Evolutionary conservation across 352 stramenopile genomes (phyloP).

Genomic region (Lagenidium giganteum): DNA sequence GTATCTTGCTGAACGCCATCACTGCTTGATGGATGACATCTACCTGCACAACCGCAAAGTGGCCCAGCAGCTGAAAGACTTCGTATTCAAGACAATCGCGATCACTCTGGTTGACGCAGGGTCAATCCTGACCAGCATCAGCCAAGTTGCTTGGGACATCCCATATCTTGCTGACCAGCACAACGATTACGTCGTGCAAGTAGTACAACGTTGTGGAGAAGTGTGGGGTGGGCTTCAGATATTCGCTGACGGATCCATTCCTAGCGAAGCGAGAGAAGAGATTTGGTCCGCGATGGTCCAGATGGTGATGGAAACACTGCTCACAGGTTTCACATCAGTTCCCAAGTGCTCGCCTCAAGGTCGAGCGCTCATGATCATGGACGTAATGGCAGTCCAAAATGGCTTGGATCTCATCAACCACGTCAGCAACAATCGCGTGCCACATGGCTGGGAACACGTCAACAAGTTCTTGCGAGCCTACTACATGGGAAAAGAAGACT

Average conservation of each 20-base stretch:
- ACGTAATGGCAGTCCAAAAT: conserved; percentile 87
- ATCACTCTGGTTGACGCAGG: conserved; percentile 38
- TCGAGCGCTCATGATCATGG: conserved; percentile 93
- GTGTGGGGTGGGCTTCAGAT: conserved; percentile 58
- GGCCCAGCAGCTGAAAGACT: conserved; percentile 42
- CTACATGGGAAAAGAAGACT: conserved; percentile 75
- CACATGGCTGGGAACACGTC: conserved; percentile 47
- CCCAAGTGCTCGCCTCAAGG: conserved; percentile 90
- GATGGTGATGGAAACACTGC: conserved; percentile 76
- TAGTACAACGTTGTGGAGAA: conserved; percentile 65
- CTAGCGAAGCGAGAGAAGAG: conserved; percentile 49
- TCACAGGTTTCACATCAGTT: conserved; percentile 89
- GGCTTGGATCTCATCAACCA: conserved; percentile 70
- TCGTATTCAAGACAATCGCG: conserved; percentile 52
- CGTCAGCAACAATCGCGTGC: conserved; percentile 33
- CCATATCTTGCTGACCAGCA: conserved; percentile 46
- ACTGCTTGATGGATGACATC: conserved; percentile 53
- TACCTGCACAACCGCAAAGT: conserved; percentile 44
- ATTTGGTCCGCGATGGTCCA: conserved; percentile 78
- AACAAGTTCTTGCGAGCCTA: conserved; percentile 86
- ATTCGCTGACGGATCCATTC: conserved; percentile 45
- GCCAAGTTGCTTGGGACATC: conserved; percentile 47
- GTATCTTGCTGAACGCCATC: conserved; percentile 52
- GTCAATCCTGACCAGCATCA: conserved; percentile 35
- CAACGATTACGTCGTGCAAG: conserved; percentile 63